These are phyloP conservation scores for Pseudogymnoascus sp. DNA, from an alignment of 2,329 filamentous ascomycete species.

Conservation along the genomic window DNA sequence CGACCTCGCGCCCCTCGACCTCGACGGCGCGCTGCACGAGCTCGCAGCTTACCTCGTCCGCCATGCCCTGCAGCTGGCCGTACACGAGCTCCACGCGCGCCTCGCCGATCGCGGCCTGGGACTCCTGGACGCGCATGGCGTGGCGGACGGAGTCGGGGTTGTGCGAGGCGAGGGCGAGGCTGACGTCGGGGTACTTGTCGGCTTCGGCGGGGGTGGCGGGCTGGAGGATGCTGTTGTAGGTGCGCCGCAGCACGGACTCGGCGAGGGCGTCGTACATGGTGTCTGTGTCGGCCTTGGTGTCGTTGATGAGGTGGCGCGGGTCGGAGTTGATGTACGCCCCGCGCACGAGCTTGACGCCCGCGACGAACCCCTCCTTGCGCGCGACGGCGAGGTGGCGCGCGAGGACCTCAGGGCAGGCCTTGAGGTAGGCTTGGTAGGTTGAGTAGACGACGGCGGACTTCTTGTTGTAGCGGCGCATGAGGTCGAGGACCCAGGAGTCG, in stretches of 20 bases:
- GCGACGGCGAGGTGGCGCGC: conserved; percentile 53
- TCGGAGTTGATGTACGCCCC: conserved; percentile 67
- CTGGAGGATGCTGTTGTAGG: conserved; percentile 49
- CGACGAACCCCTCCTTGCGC: conserved; percentile 49
- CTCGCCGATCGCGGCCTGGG: conserved; percentile 29
- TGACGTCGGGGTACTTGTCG: conserved; percentile 46
- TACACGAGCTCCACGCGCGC: conserved; percentile 45
- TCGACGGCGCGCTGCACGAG: conserved; percentile 28
- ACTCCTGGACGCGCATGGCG: conserved; percentile 44
- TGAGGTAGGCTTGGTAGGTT: conserved; percentile 73
- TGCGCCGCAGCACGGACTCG: conserved; percentile 54
- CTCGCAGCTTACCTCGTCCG: conserved; percentile 77
- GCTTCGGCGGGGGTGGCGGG: conserved; percentile 31
- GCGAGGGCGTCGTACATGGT: conserved; percentile 64
- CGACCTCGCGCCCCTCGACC: conserved; percentile 3
- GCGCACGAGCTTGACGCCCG: conserved; percentile 69
- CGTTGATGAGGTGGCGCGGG: conserved; percentile 61
- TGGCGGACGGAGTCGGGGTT: conserved; percentile 64
- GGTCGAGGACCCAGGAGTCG: conserved; percentile 69
- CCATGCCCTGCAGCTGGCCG: conserved; percentile 90
- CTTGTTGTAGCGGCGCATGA: conserved; percentile 70
- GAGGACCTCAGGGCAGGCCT: conserved; percentile 50
- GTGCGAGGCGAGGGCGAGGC: conserved; percentile 72
- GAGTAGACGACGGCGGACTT: conserved; percentile 65
- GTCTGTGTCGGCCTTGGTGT: conserved; percentile 65